phyloP scores from a whole-genome alignment of 2,329 filamentous ascomycete species.

The Ampelomyces quisqualis region DNA sequence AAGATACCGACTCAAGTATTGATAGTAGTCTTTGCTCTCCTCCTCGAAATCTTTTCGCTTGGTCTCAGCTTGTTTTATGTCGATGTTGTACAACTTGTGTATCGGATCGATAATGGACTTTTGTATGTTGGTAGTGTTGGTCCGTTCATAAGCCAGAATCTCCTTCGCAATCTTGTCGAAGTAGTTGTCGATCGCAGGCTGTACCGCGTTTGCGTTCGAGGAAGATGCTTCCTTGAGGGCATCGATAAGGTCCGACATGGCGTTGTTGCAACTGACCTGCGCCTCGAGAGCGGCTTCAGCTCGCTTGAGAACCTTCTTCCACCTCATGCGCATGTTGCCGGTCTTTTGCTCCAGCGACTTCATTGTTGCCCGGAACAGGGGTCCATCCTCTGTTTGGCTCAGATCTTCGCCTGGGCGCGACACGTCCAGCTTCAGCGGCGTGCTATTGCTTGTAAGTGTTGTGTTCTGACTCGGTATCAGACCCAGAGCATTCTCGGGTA shows the following conservation, averaged over 20 bases:
- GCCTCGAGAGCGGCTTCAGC: conserved; percentile 85
- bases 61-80: conserved; percentile 95
- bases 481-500: conserved; percentile 51
- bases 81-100: conserved; percentile 84
- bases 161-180: conserved; percentile 95
- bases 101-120: conserved; percentile 94
- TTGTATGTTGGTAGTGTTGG: conserved; percentile 81
- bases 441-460: conserved; percentile 33
- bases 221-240: conserved; percentile 82
- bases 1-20: conserved; percentile 92
- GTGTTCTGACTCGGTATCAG: conserved; percentile 47
- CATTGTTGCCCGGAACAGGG: conserved; percentile 93
- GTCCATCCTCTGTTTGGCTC: conserved; percentile 83
- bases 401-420: conserved; percentile 80
- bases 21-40: conserved; percentile 97
- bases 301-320: conserved; percentile 93
- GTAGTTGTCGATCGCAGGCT: conserved; percentile 94
- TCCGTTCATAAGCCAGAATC: conserved; percentile 81
- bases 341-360: conserved; percentile 96
- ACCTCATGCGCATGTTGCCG: conserved; percentile 85
- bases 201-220: conserved; percentile 94
- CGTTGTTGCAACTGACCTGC: conserved; percentile 81
- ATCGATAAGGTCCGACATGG: conserved; percentile 78
- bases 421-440: conserved; percentile 77
- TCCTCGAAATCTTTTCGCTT: conserved; percentile 99